Percentiles rank a stretch among this genome's conserved stretches.
phyloP scores from a whole-genome alignment of 257 asterid genomes.

The Scutellaria barbata region DNA sequence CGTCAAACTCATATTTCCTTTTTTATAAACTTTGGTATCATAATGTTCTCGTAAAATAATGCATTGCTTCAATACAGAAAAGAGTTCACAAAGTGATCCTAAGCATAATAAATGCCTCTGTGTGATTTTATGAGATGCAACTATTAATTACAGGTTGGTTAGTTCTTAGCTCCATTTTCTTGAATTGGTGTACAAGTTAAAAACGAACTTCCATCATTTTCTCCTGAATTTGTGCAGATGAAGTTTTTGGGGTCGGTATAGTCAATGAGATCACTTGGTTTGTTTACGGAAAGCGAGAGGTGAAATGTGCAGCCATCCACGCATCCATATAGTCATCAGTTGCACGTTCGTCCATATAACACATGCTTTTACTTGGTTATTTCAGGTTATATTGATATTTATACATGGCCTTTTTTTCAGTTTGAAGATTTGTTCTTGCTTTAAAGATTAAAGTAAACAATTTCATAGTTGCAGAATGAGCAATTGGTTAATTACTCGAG shows the following conservation, averaged over 20 bases:
- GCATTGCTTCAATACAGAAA: conserved; percentile 49
- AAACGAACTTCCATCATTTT: background rate
- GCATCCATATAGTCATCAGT: conserved; percentile 8
- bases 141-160: conserved; percentile 32
- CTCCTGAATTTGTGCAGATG: conserved; percentile 34
- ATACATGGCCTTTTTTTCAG: conserved; percentile 9
- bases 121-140: conserved; percentile 62
- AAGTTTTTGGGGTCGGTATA: conserved; percentile 17
- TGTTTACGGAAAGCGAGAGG: conserved; percentile 16
- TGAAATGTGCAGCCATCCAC: conserved; percentile 23
- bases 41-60: background rate
- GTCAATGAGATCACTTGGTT: conserved; percentile 5
- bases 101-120: conserved; percentile 74
- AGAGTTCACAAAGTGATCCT: conserved; percentile 47
- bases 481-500: background rate
- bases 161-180: conserved; percentile 1
- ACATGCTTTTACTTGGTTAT: conserved; percentile 1
- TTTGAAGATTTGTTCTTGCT: background rate
- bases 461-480: conserved; percentile 26
- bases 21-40: background rate
- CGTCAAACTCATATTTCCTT: background rate
- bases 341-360: conserved; percentile 25
- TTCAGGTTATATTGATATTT: conserved; percentile 19
- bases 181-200: background rate
- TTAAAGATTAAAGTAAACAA: background rate